A percentile compares a stretch with the other conserved stretches of the same genome.
phyloP scores from a whole-genome alignment of 257 asterid genomes.

The Solanum pinnatisectum region DNA sequence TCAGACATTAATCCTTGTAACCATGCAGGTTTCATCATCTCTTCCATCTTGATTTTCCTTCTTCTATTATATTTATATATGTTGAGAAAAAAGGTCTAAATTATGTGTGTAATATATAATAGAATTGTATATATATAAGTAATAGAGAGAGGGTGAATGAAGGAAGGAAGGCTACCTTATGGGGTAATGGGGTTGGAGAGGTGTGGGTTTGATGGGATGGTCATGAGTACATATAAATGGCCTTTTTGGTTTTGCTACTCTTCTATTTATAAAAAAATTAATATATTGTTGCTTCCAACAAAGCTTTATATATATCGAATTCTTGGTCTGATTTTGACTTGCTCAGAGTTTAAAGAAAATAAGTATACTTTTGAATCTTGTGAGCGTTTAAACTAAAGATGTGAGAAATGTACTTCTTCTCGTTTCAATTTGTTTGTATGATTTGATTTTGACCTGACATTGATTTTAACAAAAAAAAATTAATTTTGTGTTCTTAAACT shows the following conservation, averaged over 20 bases:
- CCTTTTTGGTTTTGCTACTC: neutral
- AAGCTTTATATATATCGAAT: neutral
- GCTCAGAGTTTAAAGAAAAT: neutral
- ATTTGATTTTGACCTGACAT: no score
- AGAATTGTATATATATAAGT: neutral
- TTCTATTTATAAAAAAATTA: neutral
- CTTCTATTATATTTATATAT: neutral
- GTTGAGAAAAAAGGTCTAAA: neutral
- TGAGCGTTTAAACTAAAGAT: no score
- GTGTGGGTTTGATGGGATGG: neutral
- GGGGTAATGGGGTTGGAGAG: neutral
- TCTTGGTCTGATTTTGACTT: neutral
- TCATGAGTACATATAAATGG: neutral
- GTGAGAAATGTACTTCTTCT: no score
- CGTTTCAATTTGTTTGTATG: no score
- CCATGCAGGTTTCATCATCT: conserved; percentile 65
- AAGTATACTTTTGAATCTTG: neutral
- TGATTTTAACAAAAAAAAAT: no score
- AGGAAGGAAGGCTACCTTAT: neutral
- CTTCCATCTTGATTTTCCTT: conserved; percentile 2
- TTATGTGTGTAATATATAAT: neutral
- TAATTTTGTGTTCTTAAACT: no score
- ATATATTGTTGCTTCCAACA: neutral
- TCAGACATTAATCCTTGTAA: conserved; percentile 60
- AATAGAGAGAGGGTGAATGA: no score